These are phyloP conservation scores for Mycena galopus DNA, from an alignment of 768 basidiomycete species.

Conservation along the genomic window DNA sequence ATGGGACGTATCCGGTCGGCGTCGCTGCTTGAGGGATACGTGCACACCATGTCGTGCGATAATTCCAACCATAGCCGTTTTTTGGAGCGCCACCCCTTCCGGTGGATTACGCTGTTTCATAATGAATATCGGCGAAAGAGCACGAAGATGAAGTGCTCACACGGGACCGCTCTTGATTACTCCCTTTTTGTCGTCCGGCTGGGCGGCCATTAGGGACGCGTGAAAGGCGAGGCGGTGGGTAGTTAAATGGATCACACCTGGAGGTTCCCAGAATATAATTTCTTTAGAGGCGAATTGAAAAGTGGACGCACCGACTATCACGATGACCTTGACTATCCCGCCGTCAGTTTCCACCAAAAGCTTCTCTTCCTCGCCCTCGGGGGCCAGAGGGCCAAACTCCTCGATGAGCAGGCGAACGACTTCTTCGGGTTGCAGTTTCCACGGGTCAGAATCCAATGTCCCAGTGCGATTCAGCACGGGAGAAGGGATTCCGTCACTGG, in stretches of 20 bases:
- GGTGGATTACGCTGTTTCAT: slow-evolving; percentile 49
- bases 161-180: slow-evolving; percentile 66
- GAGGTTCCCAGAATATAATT: not conserved
- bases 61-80: slow-evolving; percentile 74
- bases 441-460: slow-evolving; percentile 42
- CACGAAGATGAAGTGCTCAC: no score
- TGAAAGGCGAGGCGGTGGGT: slow-evolving; percentile 77
- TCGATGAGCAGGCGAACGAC: slow-evolving; percentile 64
- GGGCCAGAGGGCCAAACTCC: slow-evolving; percentile 69
- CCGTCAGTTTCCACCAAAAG: slow-evolving; percentile 68
- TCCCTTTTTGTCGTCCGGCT: slow-evolving; percentile 49
- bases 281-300: not conserved
- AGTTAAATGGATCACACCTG: slow-evolving; percentile 75
- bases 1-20: slow-evolving; percentile 68
- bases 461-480: slow-evolving; percentile 44
- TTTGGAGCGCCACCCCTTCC: slow-evolving; percentile 59
- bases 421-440: slow-evolving; percentile 59
- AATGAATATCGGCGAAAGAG: no score
- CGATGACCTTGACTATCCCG: slow-evolving; percentile 36
- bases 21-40: slow-evolving; percentile 67
- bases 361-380: slow-evolving; percentile 59
- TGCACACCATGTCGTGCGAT: slow-evolving; percentile 69
- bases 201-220: slow-evolving; percentile 66
- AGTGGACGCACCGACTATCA: slow-evolving; percentile 24
- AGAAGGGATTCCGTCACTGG: slow-evolving; percentile 8